These are phyloP conservation scores for Artemisia tridentata DNA, from an alignment of 129 eudicot species.

Conservation along the genomic window DNA sequence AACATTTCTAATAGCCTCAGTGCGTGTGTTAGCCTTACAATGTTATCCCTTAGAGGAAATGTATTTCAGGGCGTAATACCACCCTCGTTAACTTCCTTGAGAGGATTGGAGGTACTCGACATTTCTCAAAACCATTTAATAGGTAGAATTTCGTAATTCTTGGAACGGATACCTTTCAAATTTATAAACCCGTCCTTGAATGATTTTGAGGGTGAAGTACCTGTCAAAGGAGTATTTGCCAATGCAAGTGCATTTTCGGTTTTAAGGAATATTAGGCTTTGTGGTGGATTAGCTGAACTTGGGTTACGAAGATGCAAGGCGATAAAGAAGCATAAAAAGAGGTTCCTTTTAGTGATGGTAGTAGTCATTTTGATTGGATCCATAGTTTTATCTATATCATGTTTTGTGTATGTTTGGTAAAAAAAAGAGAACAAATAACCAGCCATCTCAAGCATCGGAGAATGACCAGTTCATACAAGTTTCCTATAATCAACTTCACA, in stretches of 20 bases:
- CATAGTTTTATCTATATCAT: neutral
- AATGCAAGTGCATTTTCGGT: neutral
- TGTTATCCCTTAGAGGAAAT: neutral
- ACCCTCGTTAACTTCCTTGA: neutral
- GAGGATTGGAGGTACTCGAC: neutral
- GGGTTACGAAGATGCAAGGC: neutral
- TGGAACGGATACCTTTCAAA: neutral
- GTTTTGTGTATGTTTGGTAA: neutral
- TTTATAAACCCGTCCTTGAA: neutral
- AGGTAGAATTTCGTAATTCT: neutral
- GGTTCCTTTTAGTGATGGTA: neutral
- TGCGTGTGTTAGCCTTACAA: too few species aligned
- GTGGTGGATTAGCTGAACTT: neutral
- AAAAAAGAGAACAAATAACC: neutral
- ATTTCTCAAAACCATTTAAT: neutral
- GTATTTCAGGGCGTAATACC: neutral
- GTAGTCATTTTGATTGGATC: neutral
- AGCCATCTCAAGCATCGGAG: neutral
- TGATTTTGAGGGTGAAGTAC: conserved; percentile 1
- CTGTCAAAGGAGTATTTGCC: neutral
- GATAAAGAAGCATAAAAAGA: neutral
- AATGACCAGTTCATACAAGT: neutral
- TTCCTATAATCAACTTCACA: neutral
- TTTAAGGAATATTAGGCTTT: neutral
- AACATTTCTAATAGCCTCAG: too few species aligned